Percentiles rank a stretch among this genome's conserved stretches.
phyloP scores from a whole-genome alignment of 176 grass and related monocot genomes.

The Zea mays region DNA sequence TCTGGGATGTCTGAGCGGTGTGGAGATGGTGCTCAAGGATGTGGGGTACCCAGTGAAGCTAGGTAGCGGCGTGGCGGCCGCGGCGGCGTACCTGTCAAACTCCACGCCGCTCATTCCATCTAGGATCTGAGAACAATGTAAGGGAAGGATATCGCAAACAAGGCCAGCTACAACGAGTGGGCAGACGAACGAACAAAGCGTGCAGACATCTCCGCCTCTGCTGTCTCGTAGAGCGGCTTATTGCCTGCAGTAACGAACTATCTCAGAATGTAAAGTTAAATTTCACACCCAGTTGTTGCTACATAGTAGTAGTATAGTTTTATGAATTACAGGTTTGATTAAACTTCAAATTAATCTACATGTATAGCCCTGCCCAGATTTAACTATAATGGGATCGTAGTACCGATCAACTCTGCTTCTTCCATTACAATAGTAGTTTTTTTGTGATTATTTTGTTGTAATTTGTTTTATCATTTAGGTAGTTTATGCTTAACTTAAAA shows the following conservation, averaged over 20 bases:
- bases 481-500: too few relatives aligned
- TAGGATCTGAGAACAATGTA: slow-evolving; percentile 59
- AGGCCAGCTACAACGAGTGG: background rate
- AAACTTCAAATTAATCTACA: too few relatives aligned
- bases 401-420: background rate
- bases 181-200: background rate
- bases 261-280: slow-evolving; percentile 59
- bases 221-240: too few relatives aligned
- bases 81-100: slow-evolving; percentile 80
- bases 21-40: slow-evolving; percentile 97
- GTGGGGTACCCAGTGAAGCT: slow-evolving; percentile 90
- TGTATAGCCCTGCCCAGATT: background rate
- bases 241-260: too few relatives aligned
- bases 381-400: background rate
- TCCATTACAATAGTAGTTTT: too few relatives aligned
- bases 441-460: too few relatives aligned
- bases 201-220: background rate
- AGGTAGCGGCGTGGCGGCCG: slow-evolving; percentile 84
- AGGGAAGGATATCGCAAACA: background rate
- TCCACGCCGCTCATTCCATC: slow-evolving; percentile 73
- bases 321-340: too few relatives aligned
- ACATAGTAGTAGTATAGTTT: slow-evolving; percentile 25
- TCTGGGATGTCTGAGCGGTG: slow-evolving; percentile 74
- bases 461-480: too few relatives aligned
- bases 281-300: slow-evolving; percentile 31